Base-by-base conservation (phyloP, 2,329 filamentous ascomycete species). In the Fusarium pseudocircinatum region DNA sequence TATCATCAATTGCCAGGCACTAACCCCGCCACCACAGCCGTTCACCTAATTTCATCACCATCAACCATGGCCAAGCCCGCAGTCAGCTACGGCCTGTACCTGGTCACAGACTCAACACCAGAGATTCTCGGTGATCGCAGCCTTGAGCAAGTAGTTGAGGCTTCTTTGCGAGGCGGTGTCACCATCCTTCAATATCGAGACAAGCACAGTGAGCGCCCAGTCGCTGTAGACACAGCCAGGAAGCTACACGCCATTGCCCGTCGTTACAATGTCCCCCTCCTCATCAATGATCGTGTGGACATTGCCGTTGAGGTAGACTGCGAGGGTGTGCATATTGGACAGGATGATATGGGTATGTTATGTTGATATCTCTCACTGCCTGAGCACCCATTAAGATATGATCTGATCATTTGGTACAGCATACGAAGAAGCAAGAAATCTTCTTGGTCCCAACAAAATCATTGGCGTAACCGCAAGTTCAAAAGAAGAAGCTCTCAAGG, bases 261-360 rank as follows among this genome's bases (percentile, higher is more conserved):
- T 72, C 85, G 85, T 52, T 87, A 93, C 79, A 86, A 86, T 22
- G 90, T 97, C 7, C 96, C 96, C 36, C 87, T 98, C 64, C 85
- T 98, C 61, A 95, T 98, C 85, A 98, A 98, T 80, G 96, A 98
- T 81, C 91, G 95, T 18, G 89, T 98, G 11, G 95, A 97, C 80
- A 94, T 98, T 32, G 95, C 95, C 14, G 87, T 94, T 24, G 95
- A 94, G 20, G 89, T 95, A 47, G 93, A 91, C 18, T 96, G 94
- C 64, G 96, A 98, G 84, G 96, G 96, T 50, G 94, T 97, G 14
- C 96, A 98, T 81, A 89, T 98, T 56, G 96, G 96, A 12, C 96
- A 98, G 84, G 95, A 98, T 87, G 96, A 98, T 81, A 92, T 97
- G 86, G 87, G 92, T 93, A 82, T 74, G 87, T 82, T 26, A 81